These are phyloP conservation scores for Tetracentron sinense DNA, from an alignment of 164 flowering plant genomes.

Conservation along the genomic window DNA sequence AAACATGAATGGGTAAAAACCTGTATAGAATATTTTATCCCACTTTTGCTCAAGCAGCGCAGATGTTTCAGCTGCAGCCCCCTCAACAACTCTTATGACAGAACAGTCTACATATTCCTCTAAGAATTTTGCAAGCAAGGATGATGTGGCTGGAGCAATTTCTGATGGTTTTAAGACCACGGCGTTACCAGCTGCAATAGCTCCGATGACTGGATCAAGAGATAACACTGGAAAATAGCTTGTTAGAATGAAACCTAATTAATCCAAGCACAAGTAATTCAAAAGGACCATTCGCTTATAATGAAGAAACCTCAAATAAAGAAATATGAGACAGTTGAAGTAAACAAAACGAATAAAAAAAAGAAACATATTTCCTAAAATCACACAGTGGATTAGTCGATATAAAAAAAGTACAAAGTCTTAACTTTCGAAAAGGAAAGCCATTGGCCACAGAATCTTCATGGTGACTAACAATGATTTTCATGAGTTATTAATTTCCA, in stretches of 20 bases:
- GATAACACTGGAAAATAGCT: conserved; percentile 55
- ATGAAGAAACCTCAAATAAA: background rate
- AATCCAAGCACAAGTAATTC: background rate
- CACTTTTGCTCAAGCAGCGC: conserved; percentile 80
- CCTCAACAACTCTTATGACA: conserved; percentile 76
- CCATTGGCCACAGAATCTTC: too few species aligned
- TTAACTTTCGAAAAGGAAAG: too few species aligned
- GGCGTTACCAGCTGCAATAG: conserved; percentile 86
- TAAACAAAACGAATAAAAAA: background rate
- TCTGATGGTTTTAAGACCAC: conserved; percentile 92
- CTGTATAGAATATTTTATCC: conserved; percentile 95
- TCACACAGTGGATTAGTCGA: background rate
- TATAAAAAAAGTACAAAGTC: background rate
- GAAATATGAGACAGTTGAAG: background rate
- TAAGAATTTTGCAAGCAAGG: conserved; percentile 50
- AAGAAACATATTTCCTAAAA: background rate
- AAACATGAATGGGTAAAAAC: conserved; percentile 22
- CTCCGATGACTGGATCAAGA: conserved; percentile 86
- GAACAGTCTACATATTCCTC: conserved; percentile 61
- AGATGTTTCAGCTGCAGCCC: conserved; percentile 67
- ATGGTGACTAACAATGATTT: too few species aligned
- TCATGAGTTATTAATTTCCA: too few species aligned
- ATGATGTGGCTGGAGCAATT: conserved; percentile 72
- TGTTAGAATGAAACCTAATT: background rate
- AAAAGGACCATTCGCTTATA: background rate